Evolutionary conservation across 1,139 yeast species (phyloP).

Genomic region (Lipomyces yarrowii): DNA sequence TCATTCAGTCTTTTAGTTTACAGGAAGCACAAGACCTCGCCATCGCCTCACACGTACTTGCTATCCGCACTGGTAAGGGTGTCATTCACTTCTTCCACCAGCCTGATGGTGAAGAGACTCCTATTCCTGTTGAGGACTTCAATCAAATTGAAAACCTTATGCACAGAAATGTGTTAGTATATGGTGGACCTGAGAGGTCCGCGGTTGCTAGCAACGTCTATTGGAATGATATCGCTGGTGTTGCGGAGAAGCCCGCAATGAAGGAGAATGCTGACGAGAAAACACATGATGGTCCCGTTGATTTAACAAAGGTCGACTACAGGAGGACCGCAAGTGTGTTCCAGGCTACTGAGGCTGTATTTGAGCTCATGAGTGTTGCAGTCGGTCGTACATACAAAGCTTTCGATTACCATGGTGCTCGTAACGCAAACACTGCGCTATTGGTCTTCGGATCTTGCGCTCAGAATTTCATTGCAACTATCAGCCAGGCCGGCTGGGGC

Average conservation of each 20-base stretch:
- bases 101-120: constrained; percentile 20
- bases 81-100: constrained; percentile 65
- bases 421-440: constrained; percentile 53
- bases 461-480: constrained; percentile 50
- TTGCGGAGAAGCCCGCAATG: constrained; percentile 8
- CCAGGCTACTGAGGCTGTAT: constrained; percentile 30
- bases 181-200: constrained; percentile 35
- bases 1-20: constrained; percentile 64
- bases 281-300: constrained; percentile 19
- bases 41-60: constrained; percentile 59
- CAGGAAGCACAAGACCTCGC: constrained; percentile 58
- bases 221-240: constrained; percentile 28
- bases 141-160: constrained; percentile 18
- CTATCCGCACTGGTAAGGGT: constrained; percentile 53
- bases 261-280: background rate
- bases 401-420: constrained; percentile 49
- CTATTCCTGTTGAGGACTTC: constrained; percentile 29
- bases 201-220: constrained; percentile 21
- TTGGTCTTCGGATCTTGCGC: constrained; percentile 64
- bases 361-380: constrained; percentile 39
- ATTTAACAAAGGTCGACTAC: constrained; percentile 11
- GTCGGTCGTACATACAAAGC: constrained; percentile 43
- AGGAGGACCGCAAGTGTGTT: constrained; percentile 23
- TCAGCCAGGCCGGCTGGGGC: constrained; percentile 34
- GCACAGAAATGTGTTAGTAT: constrained; percentile 34